A percentile compares a stretch with the other conserved stretches of the same genome.
phyloP scores from a whole-genome alignment of 1,284 basidiomycete genomes.

The Meripilus lineatus region DNA sequence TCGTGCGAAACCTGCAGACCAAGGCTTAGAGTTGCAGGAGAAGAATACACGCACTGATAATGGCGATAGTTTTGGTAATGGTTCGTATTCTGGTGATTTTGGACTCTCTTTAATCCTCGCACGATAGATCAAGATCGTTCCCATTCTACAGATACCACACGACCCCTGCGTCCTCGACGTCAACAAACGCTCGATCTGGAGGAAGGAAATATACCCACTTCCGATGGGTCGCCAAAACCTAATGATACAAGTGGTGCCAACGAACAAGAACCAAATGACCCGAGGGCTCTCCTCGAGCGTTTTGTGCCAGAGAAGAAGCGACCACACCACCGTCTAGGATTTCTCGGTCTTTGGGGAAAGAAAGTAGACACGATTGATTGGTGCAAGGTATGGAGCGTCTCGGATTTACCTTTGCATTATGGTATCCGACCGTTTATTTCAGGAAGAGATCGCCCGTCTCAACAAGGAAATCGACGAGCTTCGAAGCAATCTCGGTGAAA shows the following conservation, averaged over 20 bases:
- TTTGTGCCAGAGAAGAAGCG: slow-evolving; percentile 46
- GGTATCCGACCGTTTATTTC: neutral
- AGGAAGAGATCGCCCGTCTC: slow-evolving; percentile 47
- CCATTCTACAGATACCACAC: too few species aligned
- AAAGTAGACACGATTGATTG: slow-evolving; percentile 77
- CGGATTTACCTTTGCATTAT: neutral
- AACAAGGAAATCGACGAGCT: slow-evolving; percentile 43
- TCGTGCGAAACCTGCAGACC: too few species aligned
- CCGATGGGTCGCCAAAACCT: too few species aligned
- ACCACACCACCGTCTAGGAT: slow-evolving; percentile 56
- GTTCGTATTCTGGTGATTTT: too few species aligned
- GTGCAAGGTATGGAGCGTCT: slow-evolving; percentile 40
- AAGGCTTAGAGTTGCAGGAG: too few species aligned
- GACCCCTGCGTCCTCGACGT: neutral
- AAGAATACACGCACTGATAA: too few species aligned
- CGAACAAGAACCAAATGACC: too few species aligned
- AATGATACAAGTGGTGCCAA: too few species aligned
- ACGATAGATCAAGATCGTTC: too few species aligned
- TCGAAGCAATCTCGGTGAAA: slow-evolving; percentile 40
- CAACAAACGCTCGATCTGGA: neutral
- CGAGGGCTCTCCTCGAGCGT: slow-evolving; percentile 5
- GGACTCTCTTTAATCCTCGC: too few species aligned
- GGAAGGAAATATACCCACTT: too few species aligned
- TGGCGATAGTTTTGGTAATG: too few species aligned
- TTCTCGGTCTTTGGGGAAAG: slow-evolving; percentile 54